phyloP scores from a whole-genome alignment of 2,329 filamentous ascomycete genomes.

The Aspergillus costaricaensis region DNA sequence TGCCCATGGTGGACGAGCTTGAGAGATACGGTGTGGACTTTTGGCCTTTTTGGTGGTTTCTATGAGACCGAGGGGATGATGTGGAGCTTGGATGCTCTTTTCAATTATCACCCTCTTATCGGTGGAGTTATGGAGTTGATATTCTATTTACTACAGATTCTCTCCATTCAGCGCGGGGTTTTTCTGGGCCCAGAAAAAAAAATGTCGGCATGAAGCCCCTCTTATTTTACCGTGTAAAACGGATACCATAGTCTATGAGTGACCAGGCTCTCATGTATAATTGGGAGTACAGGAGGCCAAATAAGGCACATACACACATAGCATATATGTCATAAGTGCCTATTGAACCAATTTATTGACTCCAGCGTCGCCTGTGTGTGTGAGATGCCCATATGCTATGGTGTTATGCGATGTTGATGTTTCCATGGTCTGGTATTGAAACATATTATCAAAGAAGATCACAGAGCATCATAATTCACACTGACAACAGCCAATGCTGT shows the following conservation, averaged over 20 bases:
- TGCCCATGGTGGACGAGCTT: slow-evolving; percentile 44
- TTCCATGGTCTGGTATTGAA: neutral
- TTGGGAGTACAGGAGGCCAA: neutral
- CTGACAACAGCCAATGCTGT: neutral
- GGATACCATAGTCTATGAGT: neutral
- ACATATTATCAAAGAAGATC: neutral
- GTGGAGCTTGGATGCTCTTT: neutral
- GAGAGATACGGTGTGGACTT: neutral
- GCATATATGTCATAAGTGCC: no score
- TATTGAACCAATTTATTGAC: no score
- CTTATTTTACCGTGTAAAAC: slow-evolving; percentile 1
- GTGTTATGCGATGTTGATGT: neutral
- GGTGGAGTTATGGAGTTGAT: neutral
- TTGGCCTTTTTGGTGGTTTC: neutral
- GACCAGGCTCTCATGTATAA: neutral
- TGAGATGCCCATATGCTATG: no score
- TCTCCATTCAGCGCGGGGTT: neutral
- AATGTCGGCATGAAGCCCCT: neutral
- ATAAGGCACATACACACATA: neutral
- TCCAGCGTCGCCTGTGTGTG: no score
- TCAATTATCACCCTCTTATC: neutral
- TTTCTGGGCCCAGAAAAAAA: slow-evolving; percentile 3
- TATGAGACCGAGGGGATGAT: neutral
- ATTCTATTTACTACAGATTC: neutral
- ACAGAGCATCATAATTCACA: no score